These are phyloP conservation scores for Zanthoxylum bungeanum DNA, from an alignment of 345 rosid genomes.

Conservation along the genomic window DNA sequence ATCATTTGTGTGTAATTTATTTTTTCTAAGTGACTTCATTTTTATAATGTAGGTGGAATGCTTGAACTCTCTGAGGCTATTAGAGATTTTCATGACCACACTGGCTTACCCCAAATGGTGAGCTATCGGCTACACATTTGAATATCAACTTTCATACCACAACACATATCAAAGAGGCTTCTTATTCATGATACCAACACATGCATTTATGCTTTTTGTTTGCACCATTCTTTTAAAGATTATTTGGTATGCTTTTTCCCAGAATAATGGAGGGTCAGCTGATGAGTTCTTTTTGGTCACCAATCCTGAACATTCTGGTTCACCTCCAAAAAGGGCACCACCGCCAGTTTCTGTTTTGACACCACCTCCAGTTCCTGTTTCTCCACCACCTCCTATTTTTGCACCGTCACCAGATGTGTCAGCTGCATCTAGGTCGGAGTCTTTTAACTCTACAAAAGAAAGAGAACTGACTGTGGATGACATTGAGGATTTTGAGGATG, in stretches of 20 bases:
- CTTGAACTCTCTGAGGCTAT: conserved; percentile 95
- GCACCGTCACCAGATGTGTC: conserved; percentile 49
- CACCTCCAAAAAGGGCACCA: conserved; percentile 91
- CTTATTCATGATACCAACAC: not conserved
- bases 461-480: conserved; percentile 95
- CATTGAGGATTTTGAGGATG: conserved; percentile 95
- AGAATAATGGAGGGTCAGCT: conserved; percentile 63
- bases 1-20: not conserved
- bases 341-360: conserved; percentile 56
- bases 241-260: conserved; percentile 29
- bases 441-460: conserved; percentile 61
- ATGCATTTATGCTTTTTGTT: conserved; percentile 1
- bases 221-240: conserved; percentile 1
- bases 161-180: not conserved
- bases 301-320: conserved; percentile 74
- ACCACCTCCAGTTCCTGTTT: conserved; percentile 30
- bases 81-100: conserved; percentile 86
- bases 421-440: conserved; percentile 56
- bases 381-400: conserved; percentile 45
- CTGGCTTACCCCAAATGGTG: conserved; percentile 83
- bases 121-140: conserved; percentile 10
- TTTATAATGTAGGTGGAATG: conserved; percentile 53
- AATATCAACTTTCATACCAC: not conserved
- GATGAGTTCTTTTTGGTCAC: conserved; percentile 93
- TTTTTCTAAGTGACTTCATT: not conserved